Base-by-base conservation (phyloP, 1,284 basidiomycete species). In the Rhodotorula sp. region DNA sequence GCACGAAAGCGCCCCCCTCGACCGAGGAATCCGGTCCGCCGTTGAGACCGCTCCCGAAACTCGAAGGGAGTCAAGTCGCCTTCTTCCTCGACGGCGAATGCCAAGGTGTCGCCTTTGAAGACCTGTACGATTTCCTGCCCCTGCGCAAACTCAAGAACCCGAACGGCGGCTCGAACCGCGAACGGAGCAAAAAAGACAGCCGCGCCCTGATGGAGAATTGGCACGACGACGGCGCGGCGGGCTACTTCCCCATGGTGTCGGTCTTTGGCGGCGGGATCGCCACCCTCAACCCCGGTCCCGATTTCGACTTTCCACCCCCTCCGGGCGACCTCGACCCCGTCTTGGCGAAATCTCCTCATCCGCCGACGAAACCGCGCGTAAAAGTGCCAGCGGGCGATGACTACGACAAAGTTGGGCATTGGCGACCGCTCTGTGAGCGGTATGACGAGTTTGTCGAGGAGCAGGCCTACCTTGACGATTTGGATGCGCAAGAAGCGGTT, bases 161-260 rank as follows among this genome's bases (percentile, higher is more conserved):
- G 10, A 37, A 26, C n/a, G 55, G 33, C 20, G 17, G n/a, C n/a
- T n/a, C 46, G 29, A 51, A 62, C 30, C 51, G 51, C 51, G 51
- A 54, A 26, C 53, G 46, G 22, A 68, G 55, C 30, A 71, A 64
- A 59, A 68, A 66, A 61, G 48, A 68, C 26, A 62, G 45, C 29
- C 62, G 59, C 37, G 37, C 61, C 48, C 68, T 70, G 87, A 62
- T 72, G 30, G 75, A 62, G 80, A 93, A 94, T 75, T 85, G 87
- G 1, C 90, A 92, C 79, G 95, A 99, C 81, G 96, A 99, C 80
- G 96, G 96, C 17, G 89, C 89, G 26, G 82, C 97, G 10, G 96
- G 96, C 0, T 99, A 99, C 81, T 99, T 94, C 79, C 93, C 95
- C 0, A 89, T 96, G 82, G 87, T 96, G 63, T 96, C 93, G 5